phyloP scores from a whole-genome alignment of 148 eudicot species.

The Heliosperma pusillum region DNA sequence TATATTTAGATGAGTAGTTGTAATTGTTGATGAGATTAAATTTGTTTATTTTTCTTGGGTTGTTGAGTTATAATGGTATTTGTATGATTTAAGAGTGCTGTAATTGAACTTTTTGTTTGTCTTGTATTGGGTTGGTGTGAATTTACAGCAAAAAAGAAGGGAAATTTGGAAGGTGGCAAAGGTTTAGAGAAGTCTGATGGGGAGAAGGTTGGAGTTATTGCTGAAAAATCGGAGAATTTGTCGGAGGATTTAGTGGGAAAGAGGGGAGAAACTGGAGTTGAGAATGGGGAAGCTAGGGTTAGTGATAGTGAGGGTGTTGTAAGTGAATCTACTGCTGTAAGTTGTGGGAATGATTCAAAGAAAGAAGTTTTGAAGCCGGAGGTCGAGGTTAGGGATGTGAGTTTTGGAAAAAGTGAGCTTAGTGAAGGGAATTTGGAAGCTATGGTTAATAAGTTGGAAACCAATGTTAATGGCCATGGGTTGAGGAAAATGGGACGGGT shows the following conservation, averaged over 20 bases:
- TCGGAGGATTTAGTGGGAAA: slow-evolving; percentile 36
- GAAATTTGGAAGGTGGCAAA: slow-evolving; percentile 38
- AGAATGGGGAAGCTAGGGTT: slow-evolving; percentile 30
- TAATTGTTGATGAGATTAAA: neutral
- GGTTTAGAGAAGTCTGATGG: slow-evolving; percentile 50
- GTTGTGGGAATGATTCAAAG: slow-evolving; percentile 31
- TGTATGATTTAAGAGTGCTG: neutral
- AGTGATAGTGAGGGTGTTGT: slow-evolving; percentile 30
- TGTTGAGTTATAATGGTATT: neutral
- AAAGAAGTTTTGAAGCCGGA: slow-evolving; percentile 22
- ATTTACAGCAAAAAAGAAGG: slow-evolving; percentile 62
- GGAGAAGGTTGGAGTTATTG: slow-evolving; percentile 36
- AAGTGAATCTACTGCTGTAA: slow-evolving; percentile 27
- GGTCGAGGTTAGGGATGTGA: slow-evolving; percentile 33
- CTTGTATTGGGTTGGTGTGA: slow-evolving; percentile 6
- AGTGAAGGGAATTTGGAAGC: slow-evolving; percentile 24
- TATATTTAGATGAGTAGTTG: neutral
- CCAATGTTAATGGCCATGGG: slow-evolving; percentile 35
- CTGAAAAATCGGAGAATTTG: slow-evolving; percentile 43
- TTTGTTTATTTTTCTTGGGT: slow-evolving; percentile 8
- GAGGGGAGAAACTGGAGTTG: slow-evolving; percentile 36
- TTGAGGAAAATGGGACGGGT: slow-evolving; percentile 30
- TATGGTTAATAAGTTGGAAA: slow-evolving; percentile 34
- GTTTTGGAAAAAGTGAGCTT: slow-evolving; percentile 23
- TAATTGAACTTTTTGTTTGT: neutral